phyloP scores from a whole-genome alignment of 2,329 filamentous ascomycete species.

The Gaeumannomyces sp. region DNA sequence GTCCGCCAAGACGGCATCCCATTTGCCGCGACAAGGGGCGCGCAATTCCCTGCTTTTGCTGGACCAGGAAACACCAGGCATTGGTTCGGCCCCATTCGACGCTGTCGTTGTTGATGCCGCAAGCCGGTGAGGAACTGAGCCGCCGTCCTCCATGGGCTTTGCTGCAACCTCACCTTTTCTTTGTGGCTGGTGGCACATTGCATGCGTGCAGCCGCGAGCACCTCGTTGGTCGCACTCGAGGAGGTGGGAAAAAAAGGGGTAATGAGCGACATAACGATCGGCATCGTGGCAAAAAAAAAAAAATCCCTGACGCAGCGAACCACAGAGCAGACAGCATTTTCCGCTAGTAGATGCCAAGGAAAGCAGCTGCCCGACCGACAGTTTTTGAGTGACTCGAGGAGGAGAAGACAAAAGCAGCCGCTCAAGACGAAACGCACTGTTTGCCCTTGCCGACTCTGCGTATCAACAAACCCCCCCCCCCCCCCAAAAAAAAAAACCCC shows the following conservation, averaged over 20 bases:
- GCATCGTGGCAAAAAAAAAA: neutral
- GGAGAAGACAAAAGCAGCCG: neutral
- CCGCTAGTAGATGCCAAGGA: too few species aligned
- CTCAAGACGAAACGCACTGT: neutral
- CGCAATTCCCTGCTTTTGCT: neutral
- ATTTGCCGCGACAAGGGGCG: neutral
- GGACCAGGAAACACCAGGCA: neutral
- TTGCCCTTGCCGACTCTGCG: neutral
- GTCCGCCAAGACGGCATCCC: neutral
- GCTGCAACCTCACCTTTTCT: neutral
- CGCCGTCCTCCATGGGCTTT: neutral
- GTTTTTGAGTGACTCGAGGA: too few species aligned
- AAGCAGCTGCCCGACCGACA: too few species aligned
- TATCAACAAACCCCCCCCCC: too few species aligned
- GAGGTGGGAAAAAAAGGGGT: neutral
- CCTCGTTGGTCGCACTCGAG: neutral
- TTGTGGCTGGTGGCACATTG: neutral
- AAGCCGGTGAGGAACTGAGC: neutral
- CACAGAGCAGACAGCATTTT: neutral
- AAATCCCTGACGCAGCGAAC: neutral
- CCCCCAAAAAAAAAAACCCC: too few species aligned
- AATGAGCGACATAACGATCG: neutral
- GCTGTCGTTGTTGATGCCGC: neutral
- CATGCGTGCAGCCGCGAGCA: neutral
- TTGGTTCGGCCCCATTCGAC: neutral